A percentile compares a stretch with the other conserved stretches of the same genome.
Evolutionary conservation across 2,329 filamentous ascomycete genomes (phyloP).

Genomic region (Neoscytalidium dimidiatum): DNA sequence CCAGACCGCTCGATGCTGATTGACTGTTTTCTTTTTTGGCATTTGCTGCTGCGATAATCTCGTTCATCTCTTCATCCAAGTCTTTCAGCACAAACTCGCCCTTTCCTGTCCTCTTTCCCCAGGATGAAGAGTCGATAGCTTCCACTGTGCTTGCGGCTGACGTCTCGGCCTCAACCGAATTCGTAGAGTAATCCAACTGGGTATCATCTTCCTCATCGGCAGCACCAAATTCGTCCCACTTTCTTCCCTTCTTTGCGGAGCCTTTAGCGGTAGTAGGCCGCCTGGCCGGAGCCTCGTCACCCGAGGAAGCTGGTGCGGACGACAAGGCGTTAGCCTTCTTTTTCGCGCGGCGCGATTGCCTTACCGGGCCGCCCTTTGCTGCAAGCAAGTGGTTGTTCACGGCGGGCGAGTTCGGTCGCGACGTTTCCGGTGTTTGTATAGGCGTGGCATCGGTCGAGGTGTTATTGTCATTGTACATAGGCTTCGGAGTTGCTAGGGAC

Average conservation of each 20-base stretch:
- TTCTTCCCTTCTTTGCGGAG: slow-evolving; percentile 77
- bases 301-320: slow-evolving; percentile 71
- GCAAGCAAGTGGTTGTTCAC: slow-evolving; percentile 66
- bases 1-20: slow-evolving; percentile 55
- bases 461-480: slow-evolving; percentile 28
- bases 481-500: slow-evolving; percentile 27
- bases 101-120: slow-evolving; percentile 81
- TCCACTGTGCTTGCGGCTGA: slow-evolving; percentile 62
- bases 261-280: slow-evolving; percentile 55
- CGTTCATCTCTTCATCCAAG: slow-evolving; percentile 88
- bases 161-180: slow-evolving; percentile 52
- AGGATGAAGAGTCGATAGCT: slow-evolving; percentile 74
- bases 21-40: slow-evolving; percentile 46
- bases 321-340: slow-evolving; percentile 57
- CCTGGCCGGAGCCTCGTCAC: slow-evolving; percentile 69
- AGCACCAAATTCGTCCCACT: slow-evolving; percentile 87
- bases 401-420: slow-evolving; percentile 75
- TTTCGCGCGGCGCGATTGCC: slow-evolving; percentile 78
- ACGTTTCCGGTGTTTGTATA: slow-evolving; percentile 70
- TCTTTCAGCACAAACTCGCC: slow-evolving; percentile 95
- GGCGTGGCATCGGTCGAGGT: slow-evolving; percentile 70
- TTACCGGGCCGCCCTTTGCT: slow-evolving; percentile 69
- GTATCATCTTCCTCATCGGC: slow-evolving; percentile 81
- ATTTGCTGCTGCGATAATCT: slow-evolving; percentile 81
- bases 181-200: slow-evolving; percentile 84